Base-by-base conservation (phyloP, 805 yeast species). In the Ogataea haglerorum region DNA sequence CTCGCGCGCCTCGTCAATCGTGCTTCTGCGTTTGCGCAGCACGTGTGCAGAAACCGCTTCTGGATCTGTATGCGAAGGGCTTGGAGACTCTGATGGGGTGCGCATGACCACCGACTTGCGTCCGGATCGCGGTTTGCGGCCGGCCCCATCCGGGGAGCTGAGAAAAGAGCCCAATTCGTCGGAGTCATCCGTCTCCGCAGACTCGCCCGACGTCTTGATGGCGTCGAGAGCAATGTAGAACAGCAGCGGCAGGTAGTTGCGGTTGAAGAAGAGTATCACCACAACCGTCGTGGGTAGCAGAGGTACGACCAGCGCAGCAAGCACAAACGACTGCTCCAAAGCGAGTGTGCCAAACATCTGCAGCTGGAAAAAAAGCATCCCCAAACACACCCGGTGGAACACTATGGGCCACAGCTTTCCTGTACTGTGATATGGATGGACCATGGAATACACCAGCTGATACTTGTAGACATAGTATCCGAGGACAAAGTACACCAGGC, bases 361-460 rank as follows among this genome's bases (percentile, higher is more conserved):
- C n/a, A 78, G 53, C 45, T 78, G 82, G 49, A 78, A 72, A 26
- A 78, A 65, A 9, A 78, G 58, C 31, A 77, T 58, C 1, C 84
- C 85, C 22, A 78, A 54, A 40, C 78, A 70, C 22, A 77, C 65
- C 36, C 85, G 58, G 41, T 79, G 63, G 47, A 77, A 76, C 6
- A 78, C 75, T 61, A 78, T 73, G 3, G 82, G 82, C 85, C 85
- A 78, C 3, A 76, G 80, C 51, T 76, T 76, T 5, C 85, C 85
- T 0, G 84, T 78, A 10, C 82, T 75, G 56, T 78, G 83, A 17
- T 77, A 80, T 1, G 82, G 79, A 50, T 78, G 84, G 18, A 78
- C 81, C 65, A 71, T 73, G 43, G 78, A 72, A 57, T 77, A 78
- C 13, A 77, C 70, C 47, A 78, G 62, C 62, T 78, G 85, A 52